Conservation (phyloP, 1,139 yeast genomes). For the Blastobotrys capitulatus region DNA sequence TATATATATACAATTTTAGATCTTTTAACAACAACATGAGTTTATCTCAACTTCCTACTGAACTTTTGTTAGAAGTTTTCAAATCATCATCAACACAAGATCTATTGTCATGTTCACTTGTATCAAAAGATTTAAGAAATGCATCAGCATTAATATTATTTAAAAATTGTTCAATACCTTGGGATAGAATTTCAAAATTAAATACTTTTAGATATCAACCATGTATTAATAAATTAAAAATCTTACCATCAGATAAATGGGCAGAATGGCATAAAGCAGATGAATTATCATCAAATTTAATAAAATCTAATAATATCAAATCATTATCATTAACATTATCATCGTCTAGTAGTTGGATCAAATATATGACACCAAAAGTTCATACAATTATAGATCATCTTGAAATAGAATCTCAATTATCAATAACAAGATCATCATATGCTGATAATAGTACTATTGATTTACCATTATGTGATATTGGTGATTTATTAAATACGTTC, state of each 20-base stretch:
- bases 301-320: not conserved
- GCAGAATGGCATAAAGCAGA: conserved; percentile 26
- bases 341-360: conserved; percentile 12
- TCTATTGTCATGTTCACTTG: conserved; percentile 6
- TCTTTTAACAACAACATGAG: not conserved
- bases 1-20: no score
- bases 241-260: conserved; percentile 20
- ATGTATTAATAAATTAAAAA: conserved; percentile 13
- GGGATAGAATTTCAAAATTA: not conserved
- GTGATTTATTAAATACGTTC: conserved; percentile 8
- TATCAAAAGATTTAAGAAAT: conserved; percentile 8
- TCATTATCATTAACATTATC: conserved; percentile 12
- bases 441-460: conserved; percentile 6
- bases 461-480: conserved; percentile 12
- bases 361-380: conserved; percentile 8
- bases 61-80: conserved; percentile 7
- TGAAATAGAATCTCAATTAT: conserved; percentile 6
- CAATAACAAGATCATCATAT: not conserved
- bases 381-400: conserved; percentile 1
- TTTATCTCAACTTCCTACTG: conserved; percentile 6
- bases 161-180: not conserved
- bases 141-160: not conserved
- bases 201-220: not conserved
- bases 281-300: not conserved
- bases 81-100: conserved; percentile 2